Evolutionary conservation across 805 yeast genomes (phyloP).

Genomic region (Schizosaccharomyces pombe): ASM294v3 CU329670.1:3816001-3816500

Average conservation of each 20-base stretch:
- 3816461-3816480: slow-evolving; percentile 49
- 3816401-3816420: slow-evolving; percentile 57
- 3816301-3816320: slow-evolving; percentile 21
- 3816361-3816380: slow-evolving; percentile 75
- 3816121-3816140: slow-evolving; percentile 51
- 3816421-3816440: slow-evolving; percentile 87
- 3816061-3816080: slow-evolving; percentile 83
- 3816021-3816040: slow-evolving; percentile 42
- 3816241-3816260: slow-evolving; percentile 42
- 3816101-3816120: slow-evolving; percentile 62
- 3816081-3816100: slow-evolving; percentile 98
- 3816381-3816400: slow-evolving; percentile 26
- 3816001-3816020: slow-evolving; percentile 50
- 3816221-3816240: slow-evolving; percentile 53
- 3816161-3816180: slow-evolving; percentile 44
- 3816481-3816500: slow-evolving; percentile 94
- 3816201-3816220: slow-evolving; percentile 71
- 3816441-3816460: slow-evolving; percentile 63
- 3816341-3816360: slow-evolving; percentile 92
- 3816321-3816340: slow-evolving; percentile 61
- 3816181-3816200: slow-evolving; percentile 87
- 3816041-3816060: slow-evolving; percentile 63
- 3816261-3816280: slow-evolving; percentile 32
- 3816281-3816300: slow-evolving; percentile 45
- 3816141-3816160: slow-evolving; percentile 27